phyloP scores from a whole-genome alignment of 2,329 filamentous ascomycete species.

The Cytospora piceicola region DNA sequence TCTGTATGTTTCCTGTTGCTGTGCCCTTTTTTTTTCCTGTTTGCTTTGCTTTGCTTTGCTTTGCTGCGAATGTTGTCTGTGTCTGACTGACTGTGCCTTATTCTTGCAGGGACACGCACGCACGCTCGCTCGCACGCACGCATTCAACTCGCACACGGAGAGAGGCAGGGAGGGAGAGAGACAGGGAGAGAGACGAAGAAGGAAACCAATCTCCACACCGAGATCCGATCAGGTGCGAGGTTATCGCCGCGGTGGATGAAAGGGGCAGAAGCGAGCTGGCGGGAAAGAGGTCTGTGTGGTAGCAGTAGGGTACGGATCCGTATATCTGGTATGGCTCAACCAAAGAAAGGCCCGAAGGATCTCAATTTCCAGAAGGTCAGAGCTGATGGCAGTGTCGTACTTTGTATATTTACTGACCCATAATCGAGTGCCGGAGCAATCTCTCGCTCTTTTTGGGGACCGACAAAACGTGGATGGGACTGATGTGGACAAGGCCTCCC shows the following conservation, averaged over 20 bases:
- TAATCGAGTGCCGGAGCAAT: neutral
- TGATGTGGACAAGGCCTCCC: neutral
- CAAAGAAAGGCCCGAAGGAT: neutral
- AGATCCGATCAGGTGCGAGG: constrained; percentile 11
- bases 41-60: no score
- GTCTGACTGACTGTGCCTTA: neutral
- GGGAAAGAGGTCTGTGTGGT: neutral
- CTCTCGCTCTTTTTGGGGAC: neutral
- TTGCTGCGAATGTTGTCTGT: neutral
- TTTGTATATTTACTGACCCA: neutral
- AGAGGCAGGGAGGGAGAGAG: neutral
- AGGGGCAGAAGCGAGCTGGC: neutral
- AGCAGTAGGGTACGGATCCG: neutral
- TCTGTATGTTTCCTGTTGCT: neutral
- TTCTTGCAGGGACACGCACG: neutral
- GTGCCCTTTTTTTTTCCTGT: no score
- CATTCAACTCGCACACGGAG: neutral
- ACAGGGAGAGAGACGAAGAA: neutral
- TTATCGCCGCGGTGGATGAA: neutral
- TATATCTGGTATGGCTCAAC: neutral
- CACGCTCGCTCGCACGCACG: no score
- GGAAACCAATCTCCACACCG: constrained; percentile 6
- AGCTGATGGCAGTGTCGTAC: neutral
- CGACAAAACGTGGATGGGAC: neutral
- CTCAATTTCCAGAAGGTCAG: constrained; percentile 1